phyloP scores from a whole-genome alignment of 2,329 filamentous ascomycete genomes.

The Neopestalotiopsis rosae region DNA sequence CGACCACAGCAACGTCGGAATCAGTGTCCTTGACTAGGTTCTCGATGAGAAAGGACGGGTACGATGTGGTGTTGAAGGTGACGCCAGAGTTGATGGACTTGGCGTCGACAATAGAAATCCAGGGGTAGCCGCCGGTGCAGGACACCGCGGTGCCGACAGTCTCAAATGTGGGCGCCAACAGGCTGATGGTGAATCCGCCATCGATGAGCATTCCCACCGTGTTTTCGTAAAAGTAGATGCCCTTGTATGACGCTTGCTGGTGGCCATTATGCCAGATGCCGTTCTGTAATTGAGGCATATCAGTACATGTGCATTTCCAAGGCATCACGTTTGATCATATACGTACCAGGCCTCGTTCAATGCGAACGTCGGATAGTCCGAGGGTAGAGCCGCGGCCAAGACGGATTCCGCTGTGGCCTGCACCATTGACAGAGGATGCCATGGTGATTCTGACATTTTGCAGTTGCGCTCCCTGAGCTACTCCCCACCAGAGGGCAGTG shows the following conservation, averaged over 20 bases:
- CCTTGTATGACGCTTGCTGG: conserved; percentile 50
- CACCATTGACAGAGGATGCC: conserved; percentile 39
- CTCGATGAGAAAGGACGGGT: conserved; percentile 48
- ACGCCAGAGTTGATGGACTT: conserved; percentile 47
- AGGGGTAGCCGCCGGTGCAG: conserved; percentile 44
- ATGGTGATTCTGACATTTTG: conserved; percentile 50
- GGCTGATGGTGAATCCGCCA: conserved; percentile 44
- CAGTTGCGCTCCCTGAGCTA: conserved; percentile 48
- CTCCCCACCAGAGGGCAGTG: conserved; percentile 49
- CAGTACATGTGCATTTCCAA: conserved; percentile 4
- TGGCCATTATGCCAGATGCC: conserved; percentile 49
- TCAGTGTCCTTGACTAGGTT: conserved; percentile 47
- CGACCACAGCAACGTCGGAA: conserved; percentile 40
- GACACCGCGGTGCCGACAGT: conserved; percentile 42
- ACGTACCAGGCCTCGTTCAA: conserved; percentile 44
- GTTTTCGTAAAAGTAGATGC: conserved; percentile 49
- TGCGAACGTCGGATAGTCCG: conserved; percentile 44
- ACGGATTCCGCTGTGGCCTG: conserved; percentile 47
- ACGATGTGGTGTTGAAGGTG: conserved; percentile 42
- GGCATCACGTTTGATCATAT: too few species aligned
- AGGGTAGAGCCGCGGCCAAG: conserved; percentile 48
- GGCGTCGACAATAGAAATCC: conserved; percentile 46
- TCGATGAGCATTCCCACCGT: conserved; percentile 44
- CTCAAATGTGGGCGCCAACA: conserved; percentile 46
- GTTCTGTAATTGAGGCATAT: conserved; percentile 33